These are phyloP conservation scores for Fusarium hainanense DNA, from an alignment of 2,329 filamentous ascomycete species.

Conservation along the genomic window DNA sequence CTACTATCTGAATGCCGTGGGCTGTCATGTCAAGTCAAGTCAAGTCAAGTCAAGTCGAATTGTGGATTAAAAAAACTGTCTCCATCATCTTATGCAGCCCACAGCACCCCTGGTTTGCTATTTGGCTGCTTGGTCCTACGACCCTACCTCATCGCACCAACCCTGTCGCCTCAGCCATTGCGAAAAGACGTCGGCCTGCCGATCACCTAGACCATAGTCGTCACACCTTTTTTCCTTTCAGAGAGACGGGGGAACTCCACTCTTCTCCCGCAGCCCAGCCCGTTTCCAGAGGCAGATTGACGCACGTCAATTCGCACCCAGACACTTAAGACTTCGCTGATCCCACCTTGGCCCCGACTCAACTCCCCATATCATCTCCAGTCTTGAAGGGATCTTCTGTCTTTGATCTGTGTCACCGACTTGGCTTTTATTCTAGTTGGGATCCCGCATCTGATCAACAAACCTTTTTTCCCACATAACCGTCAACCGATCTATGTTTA, in stretches of 20 bases:
- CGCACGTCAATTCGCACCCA: conserved; percentile 54
- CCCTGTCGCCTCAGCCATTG: conserved; percentile 60
- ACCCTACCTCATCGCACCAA: conserved; percentile 57
- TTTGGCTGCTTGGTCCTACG: conserved; percentile 50
- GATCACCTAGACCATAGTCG: conserved; percentile 65
- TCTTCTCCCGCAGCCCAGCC: conserved; percentile 54
- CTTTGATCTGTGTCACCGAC: conserved; percentile 57
- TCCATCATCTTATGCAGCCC: conserved; percentile 51
- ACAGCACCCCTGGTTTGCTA: conserved; percentile 48
- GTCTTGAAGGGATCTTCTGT: conserved; percentile 51
- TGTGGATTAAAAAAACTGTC: conserved; percentile 40
- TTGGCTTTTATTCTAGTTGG: conserved; percentile 58
- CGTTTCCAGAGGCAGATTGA: conserved; percentile 53
- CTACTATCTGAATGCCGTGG: conserved; percentile 47
- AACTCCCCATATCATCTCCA: conserved; percentile 50
- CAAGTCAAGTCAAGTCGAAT: conserved; percentile 44
- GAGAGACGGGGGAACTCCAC: conserved; percentile 52
- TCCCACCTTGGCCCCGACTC: conserved; percentile 58
- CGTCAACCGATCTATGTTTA: conserved; percentile 42
- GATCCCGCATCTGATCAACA: conserved; percentile 66
- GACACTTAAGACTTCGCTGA: conserved; percentile 71
- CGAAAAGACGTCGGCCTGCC: conserved; percentile 64
- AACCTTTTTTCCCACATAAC: conserved; percentile 45
- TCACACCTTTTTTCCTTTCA: conserved; percentile 57
- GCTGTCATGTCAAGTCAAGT: conserved; percentile 26